Conservation (phyloP, 495 filamentous ascomycete species). For the Daldinia bambusicola region DNA sequence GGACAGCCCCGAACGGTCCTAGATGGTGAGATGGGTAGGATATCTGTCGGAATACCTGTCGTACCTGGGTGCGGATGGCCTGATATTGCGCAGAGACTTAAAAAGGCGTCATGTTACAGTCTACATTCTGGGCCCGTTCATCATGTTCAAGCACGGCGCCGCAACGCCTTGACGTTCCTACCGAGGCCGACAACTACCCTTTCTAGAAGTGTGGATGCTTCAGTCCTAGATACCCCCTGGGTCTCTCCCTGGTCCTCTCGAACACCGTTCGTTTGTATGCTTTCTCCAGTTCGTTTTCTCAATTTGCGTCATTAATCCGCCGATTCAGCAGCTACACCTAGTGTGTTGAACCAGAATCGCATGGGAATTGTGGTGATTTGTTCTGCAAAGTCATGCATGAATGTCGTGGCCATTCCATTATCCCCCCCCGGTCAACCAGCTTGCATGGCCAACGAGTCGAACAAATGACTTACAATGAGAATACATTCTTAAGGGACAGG, state of each 20-base stretch:
- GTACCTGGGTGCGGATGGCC: conserved; percentile 18
- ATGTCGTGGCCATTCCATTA: conserved; percentile 54
- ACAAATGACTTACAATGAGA: conserved; percentile 35
- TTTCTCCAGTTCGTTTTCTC: conserved; percentile 47
- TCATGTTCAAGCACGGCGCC: conserved; percentile 43
- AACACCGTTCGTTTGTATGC: conserved; percentile 46
- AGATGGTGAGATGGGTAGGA: conserved; percentile 6
- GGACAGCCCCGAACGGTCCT: conserved; percentile 30
- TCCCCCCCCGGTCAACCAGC: conserved; percentile 51
- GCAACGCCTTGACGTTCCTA: conserved; percentile 41
- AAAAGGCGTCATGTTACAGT: conserved; percentile 35
- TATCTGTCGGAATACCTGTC: conserved; percentile 29
- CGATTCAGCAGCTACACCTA: conserved; percentile 46
- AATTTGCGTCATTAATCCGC: conserved; percentile 52
- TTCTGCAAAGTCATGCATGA: conserved; percentile 57
- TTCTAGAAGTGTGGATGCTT: conserved; percentile 21
- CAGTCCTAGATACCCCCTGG: conserved; percentile 26
- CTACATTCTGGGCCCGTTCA: conserved; percentile 17
- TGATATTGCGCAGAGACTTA: conserved; percentile 37
- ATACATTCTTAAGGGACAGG: conserved; percentile 16
- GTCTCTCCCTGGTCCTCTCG: conserved; percentile 13
- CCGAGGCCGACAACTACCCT: conserved; percentile 29
- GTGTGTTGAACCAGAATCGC: conserved; percentile 46
- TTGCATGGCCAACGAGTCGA: conserved; percentile 45
- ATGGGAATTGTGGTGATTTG: conserved; percentile 47